Percentiles rank a stretch among this genome's conserved stretches.
These are phyloP conservation scores for Arachnopeziza araneosa DNA, from an alignment of 2,329 filamentous ascomycete species.

Conservation along the genomic window DNA sequence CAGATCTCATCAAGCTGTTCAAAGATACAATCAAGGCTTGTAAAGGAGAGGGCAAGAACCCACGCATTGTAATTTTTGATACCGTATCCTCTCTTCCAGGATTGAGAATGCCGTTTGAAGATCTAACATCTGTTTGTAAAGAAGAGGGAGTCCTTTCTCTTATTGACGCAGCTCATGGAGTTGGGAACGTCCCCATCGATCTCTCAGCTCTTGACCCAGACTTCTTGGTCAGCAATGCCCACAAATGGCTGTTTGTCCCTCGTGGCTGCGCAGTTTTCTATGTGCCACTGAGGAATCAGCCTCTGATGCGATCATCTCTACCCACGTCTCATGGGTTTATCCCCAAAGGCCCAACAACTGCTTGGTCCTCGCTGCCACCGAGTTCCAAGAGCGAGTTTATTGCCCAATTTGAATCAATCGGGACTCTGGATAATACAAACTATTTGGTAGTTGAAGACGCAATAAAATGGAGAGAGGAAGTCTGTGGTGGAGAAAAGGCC, in stretches of 20 bases:
- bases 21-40: slow-evolving; percentile 49
- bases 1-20: slow-evolving; percentile 58
- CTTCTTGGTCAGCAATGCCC: slow-evolving; percentile 81
- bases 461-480: slow-evolving; percentile 62
- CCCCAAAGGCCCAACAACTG: slow-evolving; percentile 32
- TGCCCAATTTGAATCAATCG: slow-evolving; percentile 68
- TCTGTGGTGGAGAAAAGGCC: slow-evolving; percentile 64
- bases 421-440: slow-evolving; percentile 66
- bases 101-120: slow-evolving; percentile 72
- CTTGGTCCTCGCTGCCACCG: slow-evolving; percentile 31
- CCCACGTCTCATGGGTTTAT: slow-evolving; percentile 78
- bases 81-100: slow-evolving; percentile 75
- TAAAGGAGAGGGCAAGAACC: slow-evolving; percentile 51
- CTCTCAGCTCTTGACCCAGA: slow-evolving; percentile 64
- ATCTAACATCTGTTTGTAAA: slow-evolving; percentile 57
- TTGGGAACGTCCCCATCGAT: slow-evolving; percentile 73
- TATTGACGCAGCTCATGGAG: slow-evolving; percentile 72
- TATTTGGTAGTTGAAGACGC: slow-evolving; percentile 69
- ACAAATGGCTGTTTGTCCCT: slow-evolving; percentile 86
- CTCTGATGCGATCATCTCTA: slow-evolving; percentile 65
- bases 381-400: slow-evolving; percentile 50
- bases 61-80: slow-evolving; percentile 71
- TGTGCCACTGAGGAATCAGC: slow-evolving; percentile 71
- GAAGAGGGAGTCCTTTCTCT: slow-evolving; percentile 64
- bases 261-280: slow-evolving; percentile 77